Base-by-base conservation (phyloP, 768 basidiomycete genomes). In the Postia placenta region DNA sequence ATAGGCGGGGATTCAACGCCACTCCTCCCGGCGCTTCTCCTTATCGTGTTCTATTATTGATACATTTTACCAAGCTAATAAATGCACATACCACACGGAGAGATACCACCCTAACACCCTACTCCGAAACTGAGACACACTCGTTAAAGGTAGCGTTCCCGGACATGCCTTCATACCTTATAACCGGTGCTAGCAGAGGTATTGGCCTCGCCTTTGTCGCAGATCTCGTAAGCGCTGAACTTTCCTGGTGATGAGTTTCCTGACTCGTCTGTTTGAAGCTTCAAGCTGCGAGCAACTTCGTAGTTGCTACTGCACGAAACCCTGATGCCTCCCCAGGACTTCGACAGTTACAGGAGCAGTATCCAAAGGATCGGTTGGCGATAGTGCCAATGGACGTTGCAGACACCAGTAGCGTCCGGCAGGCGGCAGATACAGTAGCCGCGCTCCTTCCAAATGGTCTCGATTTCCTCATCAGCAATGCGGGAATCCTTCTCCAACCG, bases 401-500 rank as follows among this genome's bases (percentile, higher is more conserved):
- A 2, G 45, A 46, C 35, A 4, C 15, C n/a, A 19, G 30, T 9
- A 46, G 33, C 15, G 33, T 46, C 11, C 3, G 11, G 11, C 45
- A 4, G 4, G 45, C 28, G 11, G 45, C 35, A 9, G 5, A 19
- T 3, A 20, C 4, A 3, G 45, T 25, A 11, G 14, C 28, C 9
- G 17, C 28, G 3, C 22, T 36, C 4, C 45, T 46, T 19, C 19
- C 11, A 11, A 23, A 23, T 4, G 45, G 45, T 4, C 33, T 46
- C 14, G 45, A 46, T 22, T 46, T 27, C 30, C 28, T 46, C 19
- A 46, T 46, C 3, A 30, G 36, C 30, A 46, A 35, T 23, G 45
- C 45, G 3, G 45, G 6, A 12, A 4, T 46, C 17, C 5, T 4
- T 4, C 24, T 46, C 14, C 45, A 46, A 23, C 15, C 4, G 11